Evolutionary conservation across 2,329 filamentous ascomycete genomes (phyloP), one percentile per base, ranked within the genome.

Genomic region (Curvularia eragrostidis): DNA sequence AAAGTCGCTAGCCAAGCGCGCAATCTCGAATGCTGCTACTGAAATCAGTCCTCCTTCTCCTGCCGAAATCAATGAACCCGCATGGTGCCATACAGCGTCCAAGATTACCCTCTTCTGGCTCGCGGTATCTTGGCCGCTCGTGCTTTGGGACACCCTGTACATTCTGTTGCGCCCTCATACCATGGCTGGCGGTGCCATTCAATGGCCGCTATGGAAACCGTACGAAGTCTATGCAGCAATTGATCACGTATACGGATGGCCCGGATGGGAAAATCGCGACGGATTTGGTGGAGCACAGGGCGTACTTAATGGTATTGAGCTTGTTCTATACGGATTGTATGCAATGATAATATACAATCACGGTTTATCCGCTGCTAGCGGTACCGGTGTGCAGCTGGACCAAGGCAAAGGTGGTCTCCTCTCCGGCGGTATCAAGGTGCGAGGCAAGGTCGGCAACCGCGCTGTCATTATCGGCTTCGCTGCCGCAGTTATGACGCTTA

Each of bases 231-330:
- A 97, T 79, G 91, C 89, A 56, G 80, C 83, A 49, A 82, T 96
- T 64, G 93, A 97, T 77, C 82, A 93, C 75, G 82, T 94, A 30
- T 97, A 97, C 79, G 91, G 92, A 39, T 89, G 84, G 81, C 87
- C 89, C 67, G 88, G 89, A 3, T 91, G 84, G 74, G 79, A 90
- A 59, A 62, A 65, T 9, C 76, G 82, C 21, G 87, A 88, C 72
- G 91, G 92, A 34, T 97, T 96, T 78, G 91, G 90, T 0, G 85
- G 83, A 41, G 91, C 91, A 36, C 92, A 96, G 81, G 84, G 84
- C 26, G 68, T 81, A 6, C 73, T 93, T 63, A 95, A 94, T 71
- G 75, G 85, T 6, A 66, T 91, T 52, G 91, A 95, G 81, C 87
- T 85, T 3, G 55, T 79, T 32, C 82, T 88, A 68, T 94, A 93